Evolutionary conservation across 352 stramenopile species (phyloP).

Genomic region (Elongisporangium prolatum): DNA sequence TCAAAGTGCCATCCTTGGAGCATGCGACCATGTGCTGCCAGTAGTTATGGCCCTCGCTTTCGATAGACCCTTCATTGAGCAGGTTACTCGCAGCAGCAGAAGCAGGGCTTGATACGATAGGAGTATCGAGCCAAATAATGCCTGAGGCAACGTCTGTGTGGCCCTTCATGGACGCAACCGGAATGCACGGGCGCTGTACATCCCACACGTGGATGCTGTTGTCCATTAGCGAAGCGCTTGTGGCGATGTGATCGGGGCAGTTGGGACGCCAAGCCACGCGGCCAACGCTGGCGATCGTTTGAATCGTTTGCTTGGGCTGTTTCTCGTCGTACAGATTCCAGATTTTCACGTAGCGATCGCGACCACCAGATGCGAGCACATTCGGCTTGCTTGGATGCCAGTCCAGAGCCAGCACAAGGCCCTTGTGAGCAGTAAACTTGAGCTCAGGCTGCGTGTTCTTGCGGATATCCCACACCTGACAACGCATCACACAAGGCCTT

Average conservation of each 20-base stretch:
- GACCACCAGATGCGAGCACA: slow-evolving; percentile 70
- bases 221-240: slow-evolving; percentile 79
- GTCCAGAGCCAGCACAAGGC: slow-evolving; percentile 76
- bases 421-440: slow-evolving; percentile 86
- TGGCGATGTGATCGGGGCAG: slow-evolving; percentile 77
- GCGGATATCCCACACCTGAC: slow-evolving; percentile 79
- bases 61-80: slow-evolving; percentile 15
- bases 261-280: slow-evolving; percentile 77
- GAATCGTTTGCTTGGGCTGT: slow-evolving; percentile 81
- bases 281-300: slow-evolving; percentile 82
- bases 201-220: slow-evolving; percentile 89
- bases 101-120: slow-evolving; percentile 30
- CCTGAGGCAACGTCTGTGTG: slow-evolving; percentile 79
- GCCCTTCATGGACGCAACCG: slow-evolving; percentile 80
- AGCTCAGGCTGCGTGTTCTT: slow-evolving; percentile 77
- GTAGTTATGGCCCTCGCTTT: slow-evolving; percentile 73
- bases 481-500: too few relatives aligned
- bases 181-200: slow-evolving; percentile 78
- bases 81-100: slow-evolving; percentile 24
- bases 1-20: slow-evolving; percentile 84
- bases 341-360: slow-evolving; percentile 86
- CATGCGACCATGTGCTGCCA: slow-evolving; percentile 88
- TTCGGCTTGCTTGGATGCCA: slow-evolving; percentile 73
- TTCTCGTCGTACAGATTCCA: slow-evolving; percentile 70
- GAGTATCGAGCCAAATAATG: slow-evolving; percentile 85